phyloP scores from a whole-genome alignment of 352 stramenopile genomes.

The Globisporangium recalcitrans region DNA sequence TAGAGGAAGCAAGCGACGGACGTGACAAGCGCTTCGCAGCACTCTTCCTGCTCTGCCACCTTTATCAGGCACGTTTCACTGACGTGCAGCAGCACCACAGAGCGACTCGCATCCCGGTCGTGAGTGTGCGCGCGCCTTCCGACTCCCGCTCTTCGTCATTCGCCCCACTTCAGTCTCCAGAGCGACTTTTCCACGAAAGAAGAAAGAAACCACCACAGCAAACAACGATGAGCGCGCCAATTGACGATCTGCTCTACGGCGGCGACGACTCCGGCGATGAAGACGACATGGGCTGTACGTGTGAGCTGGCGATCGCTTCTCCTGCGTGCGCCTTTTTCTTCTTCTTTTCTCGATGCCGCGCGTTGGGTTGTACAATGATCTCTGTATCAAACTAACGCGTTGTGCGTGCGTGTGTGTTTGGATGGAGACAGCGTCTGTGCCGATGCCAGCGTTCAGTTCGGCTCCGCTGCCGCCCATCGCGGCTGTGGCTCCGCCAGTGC shows the following conservation, averaged over 20 bases:
- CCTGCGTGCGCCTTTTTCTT: neutral
- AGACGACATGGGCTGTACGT: conserved; percentile 63
- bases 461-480: conserved; percentile 18
- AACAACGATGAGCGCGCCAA: conserved; percentile 67
- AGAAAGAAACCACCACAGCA: conserved; percentile 4
- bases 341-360: neutral
- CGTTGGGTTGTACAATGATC: neutral
- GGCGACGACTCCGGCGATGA: conserved; percentile 81
- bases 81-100: neutral
- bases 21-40: neutral
- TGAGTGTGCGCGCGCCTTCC: neutral
- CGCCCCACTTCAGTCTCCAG: neutral
- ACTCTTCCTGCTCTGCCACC: neutral
- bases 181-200: neutral
- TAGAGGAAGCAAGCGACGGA: neutral
- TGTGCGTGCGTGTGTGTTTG: neutral
- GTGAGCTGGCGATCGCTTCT: neutral
- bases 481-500: neutral
- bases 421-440: neutral
- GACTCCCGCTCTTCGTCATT: neutral
- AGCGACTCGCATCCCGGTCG: neutral
- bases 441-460: conserved; percentile 35
- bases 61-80: neutral
- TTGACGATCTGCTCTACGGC: conserved; percentile 80
- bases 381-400: neutral